Evolutionary conservation across 352 stramenopile genomes (phyloP), one percentile per base, ranked within the genome.

Genomic region (Phytophthora pistaciae): DNA sequence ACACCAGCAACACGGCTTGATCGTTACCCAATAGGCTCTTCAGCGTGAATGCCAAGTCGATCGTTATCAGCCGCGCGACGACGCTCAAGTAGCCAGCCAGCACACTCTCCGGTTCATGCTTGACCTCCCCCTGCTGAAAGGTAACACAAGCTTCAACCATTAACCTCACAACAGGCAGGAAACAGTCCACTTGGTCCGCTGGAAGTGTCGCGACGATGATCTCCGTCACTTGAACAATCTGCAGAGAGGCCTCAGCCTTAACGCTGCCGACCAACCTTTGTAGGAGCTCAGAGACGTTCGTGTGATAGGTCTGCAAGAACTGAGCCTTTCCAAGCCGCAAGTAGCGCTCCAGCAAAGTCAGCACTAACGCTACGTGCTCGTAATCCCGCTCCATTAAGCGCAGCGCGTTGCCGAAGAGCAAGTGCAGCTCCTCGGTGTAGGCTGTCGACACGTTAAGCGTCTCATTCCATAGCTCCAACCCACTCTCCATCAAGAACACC

Each of bases 401-500:
- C 36, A 95, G 27, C 14, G 77, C 75, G 67, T 96, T 91, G 8
- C 46, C 61, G 31, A 95, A 94, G 0, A 95, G 81, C 20, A 72
- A 13, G 49, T 96, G 88, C 1, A 96, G 78, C 49, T 89, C 77
- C 60, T 91, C 81, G 0, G 78, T 87, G 75, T 97, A 96, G 14
- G 69, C 56, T 1, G 72, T 74, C 1, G 76, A 76, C 49, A 90
- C 76, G 16, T 80, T 70, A 9, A 92, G 70, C 10, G 82, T 80
- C 56, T 89, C 76, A 31, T 68, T 80, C 90, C 90, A 96, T 4
- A 96, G 71, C 54, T 91, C 84, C 18, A 96, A 60, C 1, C 88
- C 90, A 66, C 74, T 91, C 56, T 97, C 89, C 87, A 97, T 95
- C 14, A 96, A 74, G 48, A 93, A 96, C 23, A 96, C 85, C 59